phyloP scores from a whole-genome alignment of 495 filamentous ascomycete genomes.

The Penicillium egyptiacum region DNA sequence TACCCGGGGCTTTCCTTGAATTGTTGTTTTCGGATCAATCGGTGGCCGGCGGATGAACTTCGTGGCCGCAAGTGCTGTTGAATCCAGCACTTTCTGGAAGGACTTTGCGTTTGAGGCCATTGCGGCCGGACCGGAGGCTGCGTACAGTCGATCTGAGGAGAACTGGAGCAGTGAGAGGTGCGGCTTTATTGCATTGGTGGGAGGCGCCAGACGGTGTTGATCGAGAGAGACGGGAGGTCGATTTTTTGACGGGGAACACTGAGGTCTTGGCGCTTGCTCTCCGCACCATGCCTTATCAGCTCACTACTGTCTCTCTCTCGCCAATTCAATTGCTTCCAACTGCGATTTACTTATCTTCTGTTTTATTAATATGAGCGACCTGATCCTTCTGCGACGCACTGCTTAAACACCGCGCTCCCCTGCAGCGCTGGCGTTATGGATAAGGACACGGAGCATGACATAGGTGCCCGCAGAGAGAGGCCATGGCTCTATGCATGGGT shows the following conservation, averaged over 20 bases:
- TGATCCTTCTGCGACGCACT: background rate
- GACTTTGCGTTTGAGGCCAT: constrained; percentile 44
- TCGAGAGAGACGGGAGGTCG: constrained; percentile 27
- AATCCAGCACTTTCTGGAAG: constrained; percentile 46
- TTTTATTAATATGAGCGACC: constrained; percentile 10
- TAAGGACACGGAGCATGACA: constrained; percentile 24
- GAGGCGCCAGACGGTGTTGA: constrained; percentile 17
- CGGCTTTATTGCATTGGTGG: constrained; percentile 20
- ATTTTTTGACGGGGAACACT: constrained; percentile 34
- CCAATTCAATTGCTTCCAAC: constrained; percentile 13
- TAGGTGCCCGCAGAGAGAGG: constrained; percentile 23
- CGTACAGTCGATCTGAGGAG: constrained; percentile 14
- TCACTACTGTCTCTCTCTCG: constrained; percentile 1
- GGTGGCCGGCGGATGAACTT: constrained; percentile 43
- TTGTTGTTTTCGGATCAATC: constrained; percentile 38
- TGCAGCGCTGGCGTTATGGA: constrained; percentile 11
- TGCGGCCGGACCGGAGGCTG: constrained; percentile 29
- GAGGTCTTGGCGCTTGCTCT: constrained; percentile 34
- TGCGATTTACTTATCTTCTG: background rate
- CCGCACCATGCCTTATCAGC: constrained; percentile 27
- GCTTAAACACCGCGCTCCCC: constrained; percentile 8
- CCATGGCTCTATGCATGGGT: constrained; percentile 29
- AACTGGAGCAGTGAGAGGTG: background rate
- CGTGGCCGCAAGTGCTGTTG: constrained; percentile 46
- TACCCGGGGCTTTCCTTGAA: constrained; percentile 42